Evolutionary conservation across 257 asterid genomes (phyloP), one percentile per base, ranked within the genome.

Genomic region (Osmanthus fragrans): DNA sequence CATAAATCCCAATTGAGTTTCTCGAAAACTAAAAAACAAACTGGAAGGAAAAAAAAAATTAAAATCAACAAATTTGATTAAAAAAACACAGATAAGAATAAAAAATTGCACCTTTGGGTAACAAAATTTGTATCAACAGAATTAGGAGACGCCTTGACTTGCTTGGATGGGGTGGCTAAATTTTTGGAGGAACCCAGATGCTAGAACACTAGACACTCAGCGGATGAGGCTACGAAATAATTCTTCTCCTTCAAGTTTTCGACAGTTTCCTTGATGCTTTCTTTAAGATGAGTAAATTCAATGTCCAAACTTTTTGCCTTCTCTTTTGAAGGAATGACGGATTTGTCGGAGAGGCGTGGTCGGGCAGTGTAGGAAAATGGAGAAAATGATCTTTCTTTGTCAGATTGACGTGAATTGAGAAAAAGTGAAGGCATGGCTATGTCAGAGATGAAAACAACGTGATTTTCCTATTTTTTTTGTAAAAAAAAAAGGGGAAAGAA

Each of bases 171-270:
- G 27, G 27, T 25, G 27, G 27, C 2, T 30, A 30, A 30, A 30
- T 30, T 30, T 30, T 30, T 30, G 32, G 32, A 30, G 2, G 32
- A 30, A 2, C 32, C 32, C 32, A 25, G 27, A 25, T 25, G 27
- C 27, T 25, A 37, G 11, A 68, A 54, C 40, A 36, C 15, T 16
- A 56, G 34, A n/a, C 40, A 21, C 63, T 84, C 80, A 87, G 86
- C 81, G n/a, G 82, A 74, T 56, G 84, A 45, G 12, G 83, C 71
- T 71, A 77, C 79, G 39, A 81, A 73, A 65, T 88, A 87, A 76
- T 67, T 74, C 79, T 90, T 89, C 87, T 89, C 93, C 86, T 82
- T 87, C 80, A 91, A 85, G 85, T 93, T 91, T 73, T 91, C 92
- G 2, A 91, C 90, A 68, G 94, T 89, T 76, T 87, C 93, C 86